phyloP scores from a whole-genome alignment of 805 yeast species.

The Candida maris region DNA sequence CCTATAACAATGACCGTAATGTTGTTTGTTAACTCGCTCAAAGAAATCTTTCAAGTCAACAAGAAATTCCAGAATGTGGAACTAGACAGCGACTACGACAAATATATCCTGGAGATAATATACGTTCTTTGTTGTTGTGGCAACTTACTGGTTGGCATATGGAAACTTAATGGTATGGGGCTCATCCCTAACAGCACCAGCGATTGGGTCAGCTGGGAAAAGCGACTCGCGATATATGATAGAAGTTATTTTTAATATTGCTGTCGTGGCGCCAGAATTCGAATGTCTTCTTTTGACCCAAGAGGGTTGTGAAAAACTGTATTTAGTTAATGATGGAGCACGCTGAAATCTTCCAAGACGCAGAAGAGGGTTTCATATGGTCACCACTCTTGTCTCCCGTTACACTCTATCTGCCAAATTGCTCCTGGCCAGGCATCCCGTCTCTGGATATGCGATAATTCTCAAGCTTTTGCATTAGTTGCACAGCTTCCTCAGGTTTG shows the following conservation, averaged over 20 bases:
- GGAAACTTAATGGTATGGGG: conserved; percentile 86
- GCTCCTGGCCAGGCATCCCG: no score
- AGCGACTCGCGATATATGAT: conserved; percentile 24
- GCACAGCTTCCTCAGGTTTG: conserved; percentile 65
- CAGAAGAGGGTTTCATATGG: no score
- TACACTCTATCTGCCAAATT: no score
- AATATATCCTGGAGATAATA: conserved; percentile 22
- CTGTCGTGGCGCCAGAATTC: no score
- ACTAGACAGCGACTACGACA: conserved; percentile 22
- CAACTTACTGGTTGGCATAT: conserved; percentile 70
- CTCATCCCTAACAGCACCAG: conserved; percentile 80
- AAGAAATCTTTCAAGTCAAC: conserved; percentile 60
- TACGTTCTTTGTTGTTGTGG: conserved; percentile 41
- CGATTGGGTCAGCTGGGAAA: conserved; percentile 92
- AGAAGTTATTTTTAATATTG: no score
- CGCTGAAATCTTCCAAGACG: conserved; percentile 3
- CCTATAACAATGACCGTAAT: conserved; percentile 87
- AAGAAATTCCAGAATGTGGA: conserved; percentile 43
- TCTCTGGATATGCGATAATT: conserved; percentile 16
- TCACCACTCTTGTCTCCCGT: no score
- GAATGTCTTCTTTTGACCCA: no score
- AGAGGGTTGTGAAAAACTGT: no score
- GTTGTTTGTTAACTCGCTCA: conserved; percentile 74
- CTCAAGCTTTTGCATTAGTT: conserved; percentile 53
- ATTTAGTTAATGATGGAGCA: conserved; percentile 4